These are phyloP conservation scores for Epichloe glyceriae DNA, from an alignment of 2,329 filamentous ascomycete genomes.

Conservation along the genomic window DNA sequence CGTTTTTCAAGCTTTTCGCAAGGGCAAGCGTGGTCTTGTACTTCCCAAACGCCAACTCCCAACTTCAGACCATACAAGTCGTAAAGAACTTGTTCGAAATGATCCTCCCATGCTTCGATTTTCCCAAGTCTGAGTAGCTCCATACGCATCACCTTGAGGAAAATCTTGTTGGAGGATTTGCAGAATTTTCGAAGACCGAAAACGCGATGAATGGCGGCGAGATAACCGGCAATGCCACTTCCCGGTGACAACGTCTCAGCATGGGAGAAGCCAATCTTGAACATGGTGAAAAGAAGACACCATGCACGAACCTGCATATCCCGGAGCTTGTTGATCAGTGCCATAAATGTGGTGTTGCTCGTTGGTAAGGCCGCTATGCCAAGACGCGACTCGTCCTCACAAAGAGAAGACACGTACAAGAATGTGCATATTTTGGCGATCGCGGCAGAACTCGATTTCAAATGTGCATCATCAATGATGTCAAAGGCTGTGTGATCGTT, in stretches of 20 bases:
- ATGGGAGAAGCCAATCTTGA: conserved; percentile 67
- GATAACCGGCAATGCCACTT: conserved; percentile 63
- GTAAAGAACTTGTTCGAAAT: conserved; percentile 73
- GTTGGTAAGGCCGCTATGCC: conserved; percentile 53
- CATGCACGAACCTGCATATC: conserved; percentile 82
- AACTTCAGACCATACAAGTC: conserved; percentile 75
- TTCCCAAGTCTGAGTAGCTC: conserved; percentile 68
- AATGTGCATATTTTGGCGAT: conserved; percentile 60
- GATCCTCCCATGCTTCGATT: conserved; percentile 71
- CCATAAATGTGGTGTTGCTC: conserved; percentile 40
- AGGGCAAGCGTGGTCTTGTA: conserved; percentile 69
- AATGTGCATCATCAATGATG: conserved; percentile 68
- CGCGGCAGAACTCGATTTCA: conserved; percentile 59
- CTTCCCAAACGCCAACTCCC: conserved; percentile 50
- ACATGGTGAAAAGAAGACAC: conserved; percentile 71
- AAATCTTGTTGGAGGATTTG: conserved; percentile 72
- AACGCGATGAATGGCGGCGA: conserved; percentile 72
- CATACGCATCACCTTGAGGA: conserved; percentile 77
- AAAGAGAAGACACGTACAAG: conserved; percentile 66
- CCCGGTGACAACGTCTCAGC: conserved; percentile 44
- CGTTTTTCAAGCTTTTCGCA: conserved; percentile 65
- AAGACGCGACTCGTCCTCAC: conserved; percentile 74
- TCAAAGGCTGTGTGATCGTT: conserved; percentile 63
- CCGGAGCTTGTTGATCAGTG: conserved; percentile 53
- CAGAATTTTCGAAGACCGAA: conserved; percentile 77